phyloP scores from a whole-genome alignment of 2,329 filamentous ascomycete species.

The Fulvia fulva region DNA sequence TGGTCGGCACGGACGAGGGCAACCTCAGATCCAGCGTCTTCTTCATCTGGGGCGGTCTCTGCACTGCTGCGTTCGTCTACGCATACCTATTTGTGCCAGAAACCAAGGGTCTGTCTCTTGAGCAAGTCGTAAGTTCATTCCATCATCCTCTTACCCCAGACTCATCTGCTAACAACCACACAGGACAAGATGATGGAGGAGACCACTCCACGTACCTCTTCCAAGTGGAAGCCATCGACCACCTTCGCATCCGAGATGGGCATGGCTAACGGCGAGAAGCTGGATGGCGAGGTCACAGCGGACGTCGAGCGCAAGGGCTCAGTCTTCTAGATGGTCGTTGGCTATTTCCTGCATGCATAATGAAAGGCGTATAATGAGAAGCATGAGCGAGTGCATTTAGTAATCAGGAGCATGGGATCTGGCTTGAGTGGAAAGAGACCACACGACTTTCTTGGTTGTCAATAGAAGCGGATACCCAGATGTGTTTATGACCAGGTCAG shows the following conservation, averaged over 20 bases:
- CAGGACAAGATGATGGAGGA: conserved; percentile 83
- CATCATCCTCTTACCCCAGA: background rate
- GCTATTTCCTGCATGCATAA: conserved; percentile 14
- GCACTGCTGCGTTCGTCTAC: conserved; percentile 49
- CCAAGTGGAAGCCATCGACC: conserved; percentile 55
- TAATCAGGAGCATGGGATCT: conserved; percentile 2
- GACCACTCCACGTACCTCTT: conserved; percentile 69
- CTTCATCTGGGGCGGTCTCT: conserved; percentile 48
- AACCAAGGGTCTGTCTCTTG: conserved; percentile 80
- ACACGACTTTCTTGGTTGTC: background rate
- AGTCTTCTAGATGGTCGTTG: conserved; percentile 26
- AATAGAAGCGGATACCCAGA: background rate
- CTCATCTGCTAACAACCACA: background rate
- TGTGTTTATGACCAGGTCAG: background rate
- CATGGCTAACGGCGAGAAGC: conserved; percentile 31
- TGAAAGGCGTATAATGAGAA: conserved; percentile 1
- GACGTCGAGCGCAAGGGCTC: conserved; percentile 36
- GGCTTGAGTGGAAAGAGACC: background rate
- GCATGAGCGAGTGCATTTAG: conserved; percentile 1
- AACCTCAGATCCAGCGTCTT: conserved; percentile 45
- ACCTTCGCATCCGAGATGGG: conserved; percentile 34
- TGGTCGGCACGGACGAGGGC: conserved; percentile 57
- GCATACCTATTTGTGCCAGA: conserved; percentile 60
- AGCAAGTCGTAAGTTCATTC: conserved; percentile 56
- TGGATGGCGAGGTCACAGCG: conserved; percentile 25